phyloP scores from a whole-genome alignment of 164 flowering plant genomes.

The Houttuynia cordata region DNA sequence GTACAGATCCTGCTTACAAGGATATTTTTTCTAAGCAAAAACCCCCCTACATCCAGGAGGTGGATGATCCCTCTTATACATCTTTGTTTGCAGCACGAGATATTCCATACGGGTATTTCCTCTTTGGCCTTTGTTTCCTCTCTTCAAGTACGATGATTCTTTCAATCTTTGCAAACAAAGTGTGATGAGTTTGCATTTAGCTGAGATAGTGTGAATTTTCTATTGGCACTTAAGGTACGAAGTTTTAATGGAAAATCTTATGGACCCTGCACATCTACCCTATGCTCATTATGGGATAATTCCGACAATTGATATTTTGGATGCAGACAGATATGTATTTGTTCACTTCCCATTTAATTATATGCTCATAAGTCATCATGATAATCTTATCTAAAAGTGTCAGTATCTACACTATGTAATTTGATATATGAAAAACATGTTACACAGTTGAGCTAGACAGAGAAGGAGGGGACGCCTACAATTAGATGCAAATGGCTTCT shows the following conservation, averaged over 20 bases:
- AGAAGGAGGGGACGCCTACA: constrained; percentile 75
- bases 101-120: constrained; percentile 67
- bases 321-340: constrained; percentile 28
- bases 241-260: constrained; percentile 72
- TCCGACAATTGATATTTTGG: constrained; percentile 10
- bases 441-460: constrained; percentile 51
- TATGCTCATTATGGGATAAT: constrained; percentile 84
- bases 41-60: constrained; percentile 66
- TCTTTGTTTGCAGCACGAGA: constrained; percentile 53
- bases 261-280: constrained; percentile 96
- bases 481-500: constrained; percentile 42
- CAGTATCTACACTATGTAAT: too few species aligned
- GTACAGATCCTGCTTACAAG: constrained; percentile 45
- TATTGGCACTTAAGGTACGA: constrained; percentile 56
- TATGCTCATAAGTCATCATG: neutral
- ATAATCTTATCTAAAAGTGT: too few species aligned
- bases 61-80: constrained; percentile 82
- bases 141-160: neutral
- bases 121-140: neutral
- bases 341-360: neutral
- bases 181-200: neutral
- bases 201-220: neutral
- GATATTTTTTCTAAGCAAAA: constrained; percentile 40
- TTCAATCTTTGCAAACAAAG: too few species aligned
- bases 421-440: neutral